phyloP scores from a whole-genome alignment of 257 asterid genomes.

The Penstemon barbatus region DNA sequence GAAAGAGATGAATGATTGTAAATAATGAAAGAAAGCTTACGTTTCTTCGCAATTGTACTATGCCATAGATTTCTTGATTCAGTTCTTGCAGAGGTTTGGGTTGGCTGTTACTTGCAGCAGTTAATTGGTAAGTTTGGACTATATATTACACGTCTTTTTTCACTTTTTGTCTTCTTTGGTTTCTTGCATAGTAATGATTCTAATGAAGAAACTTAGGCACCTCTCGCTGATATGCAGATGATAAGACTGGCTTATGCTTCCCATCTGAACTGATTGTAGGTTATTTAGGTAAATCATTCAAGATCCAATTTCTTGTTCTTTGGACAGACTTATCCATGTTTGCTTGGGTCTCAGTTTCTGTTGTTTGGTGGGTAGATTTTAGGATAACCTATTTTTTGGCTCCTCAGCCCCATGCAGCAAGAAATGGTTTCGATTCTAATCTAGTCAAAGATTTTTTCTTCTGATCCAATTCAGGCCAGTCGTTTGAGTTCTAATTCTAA shows the following conservation, averaged over 20 bases:
- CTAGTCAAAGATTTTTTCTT: no score
- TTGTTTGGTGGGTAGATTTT: not conserved
- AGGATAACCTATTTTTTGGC: not conserved
- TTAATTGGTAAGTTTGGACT: not conserved
- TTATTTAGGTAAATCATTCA: no score
- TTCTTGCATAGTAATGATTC: no score
- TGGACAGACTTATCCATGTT: no score
- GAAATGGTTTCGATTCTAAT: no score
- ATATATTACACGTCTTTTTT: not conserved
- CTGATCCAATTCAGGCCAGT: no score
- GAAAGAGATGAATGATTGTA: slow-evolving; percentile 8
- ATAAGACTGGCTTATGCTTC: not conserved
- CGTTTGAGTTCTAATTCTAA: no score
- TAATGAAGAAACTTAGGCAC: no score
- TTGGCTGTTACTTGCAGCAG: slow-evolving; percentile 2
- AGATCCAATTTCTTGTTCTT: no score
- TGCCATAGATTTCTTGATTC: slow-evolving; percentile 15
- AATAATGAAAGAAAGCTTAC: not conserved
- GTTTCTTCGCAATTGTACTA: not conserved
- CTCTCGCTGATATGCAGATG: not conserved
- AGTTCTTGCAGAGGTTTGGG: slow-evolving; percentile 5
- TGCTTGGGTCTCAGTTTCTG: not conserved
- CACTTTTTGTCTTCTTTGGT: no score
- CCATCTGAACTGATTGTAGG: no score
- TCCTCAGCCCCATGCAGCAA: not conserved